Evolutionary conservation across 495 filamentous ascomycete genomes (phyloP).

Genomic region (Monascus purpureus): DNA sequence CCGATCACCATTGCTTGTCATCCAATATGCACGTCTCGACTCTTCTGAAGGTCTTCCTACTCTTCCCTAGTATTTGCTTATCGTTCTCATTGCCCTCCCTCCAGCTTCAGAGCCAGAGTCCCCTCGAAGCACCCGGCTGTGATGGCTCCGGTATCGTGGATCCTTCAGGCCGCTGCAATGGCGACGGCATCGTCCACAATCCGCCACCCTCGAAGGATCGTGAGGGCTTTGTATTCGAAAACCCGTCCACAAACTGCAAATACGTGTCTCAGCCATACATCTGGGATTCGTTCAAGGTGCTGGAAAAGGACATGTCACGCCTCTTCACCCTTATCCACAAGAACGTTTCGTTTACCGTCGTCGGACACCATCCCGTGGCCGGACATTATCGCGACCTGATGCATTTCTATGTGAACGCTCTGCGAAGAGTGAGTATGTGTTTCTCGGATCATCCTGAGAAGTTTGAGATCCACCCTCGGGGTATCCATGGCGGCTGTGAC

Average conservation of each 20-base stretch:
- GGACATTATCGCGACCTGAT: conserved; percentile 21
- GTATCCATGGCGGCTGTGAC: conserved; percentile 23
- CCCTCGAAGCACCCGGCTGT: conserved; percentile 6
- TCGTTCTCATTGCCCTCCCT: no score
- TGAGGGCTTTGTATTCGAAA: conserved; percentile 22
- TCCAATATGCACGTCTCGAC: no score
- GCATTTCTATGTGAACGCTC: conserved; percentile 25
- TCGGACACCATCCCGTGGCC: conserved; percentile 23
- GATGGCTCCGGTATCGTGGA: conserved; percentile 12
- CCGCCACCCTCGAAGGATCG: conserved; percentile 3
- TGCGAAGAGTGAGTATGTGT: conserved; percentile 18
- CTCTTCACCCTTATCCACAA: conserved; percentile 23
- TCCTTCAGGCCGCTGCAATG: conserved; percentile 13
- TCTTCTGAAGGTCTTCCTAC: no score
- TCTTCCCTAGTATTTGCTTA: no score
- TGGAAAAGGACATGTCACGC: conserved; percentile 24
- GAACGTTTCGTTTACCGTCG: conserved; percentile 20
- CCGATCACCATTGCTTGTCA: no score
- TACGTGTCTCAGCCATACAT: conserved; percentile 24
- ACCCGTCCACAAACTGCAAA: conserved; percentile 19
- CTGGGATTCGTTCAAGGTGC: conserved; percentile 22
- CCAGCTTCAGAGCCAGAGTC: conserved; percentile 1
- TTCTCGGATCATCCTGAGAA: conserved; percentile 19
- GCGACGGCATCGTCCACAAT: conserved; percentile 10
- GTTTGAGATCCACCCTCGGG: conserved; percentile 20